These are phyloP conservation scores for Psilocybe tampanensis DNA, from an alignment of 768 basidiomycete genomes.

Conservation along the genomic window DNA sequence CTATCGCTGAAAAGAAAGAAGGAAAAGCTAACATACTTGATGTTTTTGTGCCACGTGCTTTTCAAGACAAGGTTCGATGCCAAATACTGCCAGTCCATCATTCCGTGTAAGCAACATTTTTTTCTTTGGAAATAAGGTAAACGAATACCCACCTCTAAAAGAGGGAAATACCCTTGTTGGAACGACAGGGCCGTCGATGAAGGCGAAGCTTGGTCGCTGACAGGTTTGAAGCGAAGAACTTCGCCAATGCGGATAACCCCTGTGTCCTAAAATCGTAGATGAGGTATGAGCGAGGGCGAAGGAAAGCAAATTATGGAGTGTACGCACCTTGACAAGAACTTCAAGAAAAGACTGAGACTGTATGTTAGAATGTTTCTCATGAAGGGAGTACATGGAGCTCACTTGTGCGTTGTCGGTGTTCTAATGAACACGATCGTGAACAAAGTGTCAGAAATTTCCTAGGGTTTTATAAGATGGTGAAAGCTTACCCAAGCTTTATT, in stretches of 20 bases:
- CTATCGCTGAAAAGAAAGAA: conserved; percentile 1
- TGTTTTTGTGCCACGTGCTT: conserved; percentile 56
- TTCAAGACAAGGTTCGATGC: conserved; percentile 61
- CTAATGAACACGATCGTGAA: not conserved
- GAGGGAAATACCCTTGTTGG: conserved; percentile 54
- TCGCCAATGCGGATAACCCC: conserved; percentile 51
- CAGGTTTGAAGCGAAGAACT: conserved; percentile 44
- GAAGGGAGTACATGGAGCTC: not conserved
- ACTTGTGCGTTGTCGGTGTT: conserved; percentile 1
- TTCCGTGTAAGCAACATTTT: not conserved
- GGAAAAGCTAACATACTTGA: conserved; percentile 29
- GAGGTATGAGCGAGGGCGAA: not conserved
- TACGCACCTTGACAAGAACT: not conserved
- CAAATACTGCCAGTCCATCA: conserved; percentile 51
- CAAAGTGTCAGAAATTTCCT: no score
- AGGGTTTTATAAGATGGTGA: no score
- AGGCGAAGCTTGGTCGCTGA: conserved; percentile 35
- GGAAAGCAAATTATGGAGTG: not conserved
- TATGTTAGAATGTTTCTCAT: no score
- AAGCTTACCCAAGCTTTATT: conserved; percentile 43
- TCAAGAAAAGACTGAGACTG: not conserved
- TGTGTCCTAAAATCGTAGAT: conserved; percentile 38
- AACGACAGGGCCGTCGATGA: conserved; percentile 33
- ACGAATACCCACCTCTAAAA: conserved; percentile 43
- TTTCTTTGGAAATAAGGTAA: not conserved